A percentile compares a stretch with the other conserved stretches of the same genome.
Evolutionary conservation across 2,329 filamentous ascomycete genomes (phyloP).

Genomic region (Canariomyces notabilis): DNA sequence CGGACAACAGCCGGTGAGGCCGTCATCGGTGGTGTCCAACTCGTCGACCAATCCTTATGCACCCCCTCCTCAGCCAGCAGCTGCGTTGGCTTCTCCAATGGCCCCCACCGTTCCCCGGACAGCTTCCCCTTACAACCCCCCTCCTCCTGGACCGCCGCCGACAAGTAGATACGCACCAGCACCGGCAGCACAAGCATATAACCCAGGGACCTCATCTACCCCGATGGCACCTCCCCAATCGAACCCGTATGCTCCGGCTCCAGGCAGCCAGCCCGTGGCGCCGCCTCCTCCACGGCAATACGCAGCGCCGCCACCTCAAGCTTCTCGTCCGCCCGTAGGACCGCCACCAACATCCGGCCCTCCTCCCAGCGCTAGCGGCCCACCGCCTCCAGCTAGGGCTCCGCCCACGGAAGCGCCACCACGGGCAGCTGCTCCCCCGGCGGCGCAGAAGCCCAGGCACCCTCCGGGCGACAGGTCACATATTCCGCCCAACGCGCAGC

Average conservation of each 20-base stretch:
- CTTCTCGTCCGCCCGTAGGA: slow-evolving; percentile 36
- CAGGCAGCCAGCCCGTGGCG: slow-evolving; percentile 28
- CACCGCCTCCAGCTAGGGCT: slow-evolving; percentile 34
- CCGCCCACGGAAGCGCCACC: slow-evolving; percentile 24
- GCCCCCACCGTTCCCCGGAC: slow-evolving; percentile 62
- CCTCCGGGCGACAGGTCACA: slow-evolving; percentile 85
- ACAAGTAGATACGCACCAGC: slow-evolving; percentile 71
- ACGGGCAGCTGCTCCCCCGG: slow-evolving; percentile 41
- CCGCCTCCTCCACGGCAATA: slow-evolving; percentile 45
- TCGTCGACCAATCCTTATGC: slow-evolving; percentile 60
- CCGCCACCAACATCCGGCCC: slow-evolving; percentile 40
- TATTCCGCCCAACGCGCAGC: slow-evolving; percentile 71
- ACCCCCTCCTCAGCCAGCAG: slow-evolving; percentile 39
- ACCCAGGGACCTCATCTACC: slow-evolving; percentile 37
- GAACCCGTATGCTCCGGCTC: slow-evolving; percentile 44
- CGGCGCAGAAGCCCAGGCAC: slow-evolving; percentile 57
- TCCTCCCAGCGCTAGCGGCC: slow-evolving; percentile 28
- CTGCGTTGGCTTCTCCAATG: slow-evolving; percentile 29
- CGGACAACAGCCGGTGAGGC: slow-evolving; percentile 41
- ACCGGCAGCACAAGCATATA: slow-evolving; percentile 50
- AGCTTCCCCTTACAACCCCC: slow-evolving; percentile 80
- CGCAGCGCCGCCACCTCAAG: slow-evolving; percentile 51
- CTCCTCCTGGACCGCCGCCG: slow-evolving; percentile 64
- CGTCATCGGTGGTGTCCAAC: slow-evolving; percentile 54
- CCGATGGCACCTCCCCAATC: slow-evolving; percentile 37